Base-by-base conservation (phyloP, 306 rosid genomes). In the Castanopsis chinensis region DNA sequence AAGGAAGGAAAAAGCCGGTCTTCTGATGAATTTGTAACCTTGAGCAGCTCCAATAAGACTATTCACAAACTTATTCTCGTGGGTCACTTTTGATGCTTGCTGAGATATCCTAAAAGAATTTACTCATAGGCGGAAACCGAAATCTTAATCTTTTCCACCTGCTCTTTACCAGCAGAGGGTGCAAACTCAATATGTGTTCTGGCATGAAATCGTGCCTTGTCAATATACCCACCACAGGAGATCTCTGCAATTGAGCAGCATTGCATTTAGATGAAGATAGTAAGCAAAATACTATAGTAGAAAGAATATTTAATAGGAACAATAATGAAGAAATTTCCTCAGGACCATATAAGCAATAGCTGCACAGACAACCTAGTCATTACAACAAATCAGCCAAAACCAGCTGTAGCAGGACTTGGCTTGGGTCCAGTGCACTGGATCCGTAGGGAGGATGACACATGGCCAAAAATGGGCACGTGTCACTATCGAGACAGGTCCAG, bases 131-230 rank as follows among this genome's bases (percentile, higher is more conserved):
- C 2, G 83, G 85, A 6, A 91, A 72, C 81, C 82, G 82, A 73
- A 93, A 69, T 80, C 92, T 82, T 82, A 91, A 78, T 78, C 89
- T 90, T 71, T 89, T 93, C 97, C 93, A 88, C 68, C 86, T 84
- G 89, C 95, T 90, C 61, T 78, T 86, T 55, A 60, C 91, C 58
- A 95, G 84, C 85, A 33, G 72, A n/a, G 99, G 98, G 77, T 91
- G 86, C 89, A 89, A 85, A 52, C 90, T 83, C 78, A 91, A 55
- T 81, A 95, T 85, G 77, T 95, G 97, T 83, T 93, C 99, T 4
- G 97, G 78, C 90, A 84, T 95, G 86, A 95, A 95, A 81, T 95
- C 97, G 18, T 95, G 99, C 81, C 99, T 84, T 1, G 97, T 95
- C 81, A 93, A 79, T 78, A 95, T 88, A 28, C 99, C 98, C 54